A percentile compares a stretch with the other conserved stretches of the same genome.
Evolutionary conservation across 129 eudicot genomes (phyloP).

Genomic region (Flaveria ramosissima): DNA sequence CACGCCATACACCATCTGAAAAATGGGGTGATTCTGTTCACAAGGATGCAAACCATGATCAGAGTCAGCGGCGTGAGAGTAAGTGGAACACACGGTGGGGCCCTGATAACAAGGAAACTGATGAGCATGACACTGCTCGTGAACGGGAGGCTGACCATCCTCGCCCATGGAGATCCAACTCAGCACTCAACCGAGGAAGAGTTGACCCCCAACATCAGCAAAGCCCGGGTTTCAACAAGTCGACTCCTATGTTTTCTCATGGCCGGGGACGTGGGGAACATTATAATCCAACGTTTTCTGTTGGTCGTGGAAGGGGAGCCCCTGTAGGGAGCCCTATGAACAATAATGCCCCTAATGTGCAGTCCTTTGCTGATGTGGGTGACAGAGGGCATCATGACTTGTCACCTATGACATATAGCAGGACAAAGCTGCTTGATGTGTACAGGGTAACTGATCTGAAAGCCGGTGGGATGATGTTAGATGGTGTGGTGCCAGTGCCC

Average conservation of each 20-base stretch:
- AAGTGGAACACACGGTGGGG: conserved; percentile 98
- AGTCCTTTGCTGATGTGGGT: conserved; percentile 32
- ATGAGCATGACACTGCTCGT: conserved; percentile 47
- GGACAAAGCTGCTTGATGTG: conserved; percentile 74
- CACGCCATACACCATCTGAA: conserved; percentile 62
- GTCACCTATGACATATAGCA: conserved; percentile 51
- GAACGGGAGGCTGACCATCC: conserved; percentile 71
- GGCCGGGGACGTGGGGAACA: conserved; percentile 83
- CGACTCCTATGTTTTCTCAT: conserved; percentile 50
- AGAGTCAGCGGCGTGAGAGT: conserved; percentile 85
- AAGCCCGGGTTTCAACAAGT: conserved; percentile 51
- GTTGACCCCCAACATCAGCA: conserved; percentile 63
- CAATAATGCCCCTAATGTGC: conserved; percentile 25
- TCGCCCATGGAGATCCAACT: conserved; percentile 90
- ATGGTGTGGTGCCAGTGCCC: conserved; percentile 56
- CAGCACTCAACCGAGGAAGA: conserved; percentile 65
- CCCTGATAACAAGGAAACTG: conserved; percentile 63
- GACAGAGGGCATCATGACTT: conserved; percentile 50
- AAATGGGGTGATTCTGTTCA: conserved; percentile 66
- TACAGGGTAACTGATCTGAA: conserved; percentile 64
- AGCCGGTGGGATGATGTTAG: conserved; percentile 38
- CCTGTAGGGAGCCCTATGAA: conserved; percentile 45
- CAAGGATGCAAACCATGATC: conserved; percentile 60
- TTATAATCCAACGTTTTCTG: conserved; percentile 46
- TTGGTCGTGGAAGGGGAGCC: conserved; percentile 62